phyloP scores from a whole-genome alignment of 805 yeast genomes.

The Metschnikowia reukaufii region DNA sequence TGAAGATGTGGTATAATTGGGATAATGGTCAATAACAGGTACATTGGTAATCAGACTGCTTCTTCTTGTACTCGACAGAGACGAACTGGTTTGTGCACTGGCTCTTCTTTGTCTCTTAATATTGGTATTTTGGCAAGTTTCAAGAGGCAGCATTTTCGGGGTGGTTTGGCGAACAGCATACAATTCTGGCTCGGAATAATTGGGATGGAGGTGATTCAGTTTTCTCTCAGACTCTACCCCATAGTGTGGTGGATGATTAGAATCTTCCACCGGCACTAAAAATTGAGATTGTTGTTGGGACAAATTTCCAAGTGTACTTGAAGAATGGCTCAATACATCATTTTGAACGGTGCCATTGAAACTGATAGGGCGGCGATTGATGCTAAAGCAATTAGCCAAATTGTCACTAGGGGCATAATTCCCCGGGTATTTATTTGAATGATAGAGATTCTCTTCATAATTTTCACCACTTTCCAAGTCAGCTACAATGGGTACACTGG shows the following conservation, averaged over 20 bases:
- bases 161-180: not conserved
- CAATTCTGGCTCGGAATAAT: constrained; percentile 1
- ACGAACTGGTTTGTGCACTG: not conserved
- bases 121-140: not conserved
- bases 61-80: constrained; percentile 9
- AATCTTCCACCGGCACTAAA: constrained; percentile 2
- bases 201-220: not conserved
- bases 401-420: not conserved
- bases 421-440: not conserved
- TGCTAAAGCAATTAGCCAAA: constrained; percentile 1
- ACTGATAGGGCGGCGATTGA: not conserved
- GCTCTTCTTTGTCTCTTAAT: not conserved
- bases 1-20: constrained; percentile 10
- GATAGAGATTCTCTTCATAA: not conserved
- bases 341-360: not conserved
- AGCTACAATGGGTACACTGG: constrained; percentile 1
- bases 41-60: constrained; percentile 7
- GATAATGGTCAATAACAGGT: constrained; percentile 3
- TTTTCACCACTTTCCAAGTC: constrained; percentile 5
- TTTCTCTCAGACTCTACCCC: not conserved
- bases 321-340: not conserved
- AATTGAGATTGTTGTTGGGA: constrained; percentile 7
- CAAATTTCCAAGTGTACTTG: not conserved
- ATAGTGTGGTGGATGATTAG: not conserved
- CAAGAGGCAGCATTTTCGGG: constrained; percentile 6